Evolutionary conservation across 2,329 filamentous ascomycete genomes (phyloP), one percentile per base, ranked within the genome.

Genomic region (Cladosporium velox): DNA sequence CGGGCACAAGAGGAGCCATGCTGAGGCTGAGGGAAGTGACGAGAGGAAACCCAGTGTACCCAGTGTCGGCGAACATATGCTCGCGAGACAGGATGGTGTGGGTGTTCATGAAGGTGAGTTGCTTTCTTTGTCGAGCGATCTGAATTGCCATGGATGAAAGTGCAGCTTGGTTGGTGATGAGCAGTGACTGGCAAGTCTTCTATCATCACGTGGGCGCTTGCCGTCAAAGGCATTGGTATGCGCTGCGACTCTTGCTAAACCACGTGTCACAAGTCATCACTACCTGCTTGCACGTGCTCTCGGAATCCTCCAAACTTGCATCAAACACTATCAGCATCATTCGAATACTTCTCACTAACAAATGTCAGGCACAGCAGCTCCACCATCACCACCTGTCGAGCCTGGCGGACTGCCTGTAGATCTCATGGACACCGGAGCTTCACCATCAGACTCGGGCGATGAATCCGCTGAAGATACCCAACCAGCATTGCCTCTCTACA

Each of bases 11-110:
- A 67, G 72, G 30, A 71, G 66, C 59, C 70, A 71, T 38, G 75
- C 75, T 80, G 74, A 76, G 60, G 49, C 59, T n/a, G 63, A 73
- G 71, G 67, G 73, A 83, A 86, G 75, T 80, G 90, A 70, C 93
- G 93, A 91, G 81, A 88, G 91, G 76, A 93, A 92, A 79, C 91
- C 90, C 66, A 83, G 86, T 52, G 62, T 73, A 66, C 73, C 74
- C 5, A 82, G 83, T 38, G 84, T 88, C 69, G 88, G 88, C 55
- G 87, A 88, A 15, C 88, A 90, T 78, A 86, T 85, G 63, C 66
- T 89, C 32, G 84, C 86, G 11, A 80, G 87, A 69, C 88, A 90
- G 78, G 88, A 90, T 78, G 88, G 88, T 8, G 80, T 83, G 21
- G 86, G 87, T 67, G 79, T 83, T 14, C 83, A 86, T 72, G 83